Conservation (phyloP, 139 green algal species). For the Diplosphaera chodatii region DNA sequence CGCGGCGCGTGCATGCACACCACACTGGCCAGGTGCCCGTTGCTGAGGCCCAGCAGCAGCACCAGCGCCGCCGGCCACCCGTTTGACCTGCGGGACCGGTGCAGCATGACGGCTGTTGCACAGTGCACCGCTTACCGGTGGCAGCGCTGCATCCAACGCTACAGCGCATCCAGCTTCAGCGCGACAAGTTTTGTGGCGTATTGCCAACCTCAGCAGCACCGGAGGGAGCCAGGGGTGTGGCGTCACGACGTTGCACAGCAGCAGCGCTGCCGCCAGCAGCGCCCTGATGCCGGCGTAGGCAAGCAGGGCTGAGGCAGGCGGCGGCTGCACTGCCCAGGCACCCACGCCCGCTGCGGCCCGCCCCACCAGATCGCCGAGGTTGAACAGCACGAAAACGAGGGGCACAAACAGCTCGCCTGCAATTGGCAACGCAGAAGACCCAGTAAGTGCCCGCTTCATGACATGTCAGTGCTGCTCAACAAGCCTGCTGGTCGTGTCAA, state of each 20-base stretch:
- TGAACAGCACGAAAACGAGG: slow-evolving; percentile 26
- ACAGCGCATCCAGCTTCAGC: no score
- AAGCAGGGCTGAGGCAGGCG: no score
- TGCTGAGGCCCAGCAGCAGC: slow-evolving; percentile 25
- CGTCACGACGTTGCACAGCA: slow-evolving; percentile 27
- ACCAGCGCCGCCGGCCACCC: slow-evolving; percentile 14
- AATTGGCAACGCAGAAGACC: no score
- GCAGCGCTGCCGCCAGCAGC: slow-evolving; percentile 10
- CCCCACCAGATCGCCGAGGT: slow-evolving; percentile 19
- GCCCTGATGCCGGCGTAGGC: no score
- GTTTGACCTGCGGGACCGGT: slow-evolving; percentile 19
- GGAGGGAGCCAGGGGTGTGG: slow-evolving; percentile 18
- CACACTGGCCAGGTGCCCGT: slow-evolving; percentile 27
- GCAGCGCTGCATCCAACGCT: no score
- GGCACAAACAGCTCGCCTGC: slow-evolving; percentile 32
- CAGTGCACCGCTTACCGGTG: no score
- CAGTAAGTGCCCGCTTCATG: no score
- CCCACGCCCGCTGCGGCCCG: slow-evolving; percentile 21
- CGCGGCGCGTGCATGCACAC: slow-evolving; percentile 31
- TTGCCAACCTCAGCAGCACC: slow-evolving; percentile 15
- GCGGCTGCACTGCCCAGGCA: slow-evolving; percentile 11
- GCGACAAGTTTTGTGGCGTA: no score
- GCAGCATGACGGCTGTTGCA: no score
- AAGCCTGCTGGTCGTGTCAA: no score
- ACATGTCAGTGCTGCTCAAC: no score